Evolutionary conservation across 164 flowering plant species (phyloP).

Genomic region (Cinnamomum micranthum): DNA sequence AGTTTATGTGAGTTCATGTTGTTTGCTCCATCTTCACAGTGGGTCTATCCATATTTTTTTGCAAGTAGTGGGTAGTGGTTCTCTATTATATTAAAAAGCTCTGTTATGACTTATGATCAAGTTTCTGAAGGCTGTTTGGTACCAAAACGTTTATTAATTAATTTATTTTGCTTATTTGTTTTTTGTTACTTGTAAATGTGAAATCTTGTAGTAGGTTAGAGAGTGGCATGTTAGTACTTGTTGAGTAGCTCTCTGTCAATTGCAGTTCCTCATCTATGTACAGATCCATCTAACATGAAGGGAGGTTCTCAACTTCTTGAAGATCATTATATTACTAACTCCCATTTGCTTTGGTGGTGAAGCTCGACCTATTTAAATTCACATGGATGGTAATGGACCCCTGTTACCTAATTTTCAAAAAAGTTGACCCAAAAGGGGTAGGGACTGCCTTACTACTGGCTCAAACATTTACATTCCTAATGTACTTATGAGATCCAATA

Average conservation of each 20-base stretch:
- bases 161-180: no score
- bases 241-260: background rate
- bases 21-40: no score
- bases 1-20: background rate
- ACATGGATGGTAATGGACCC: background rate
- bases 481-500: background rate
- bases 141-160: no score
- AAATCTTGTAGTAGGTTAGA: background rate
- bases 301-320: background rate
- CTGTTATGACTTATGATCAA: no score
- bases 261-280: background rate
- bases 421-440: background rate
- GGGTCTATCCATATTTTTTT: background rate
- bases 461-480: background rate
- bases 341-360: background rate
- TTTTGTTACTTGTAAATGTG: background rate
- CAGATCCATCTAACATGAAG: background rate
- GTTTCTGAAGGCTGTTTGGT: no score
- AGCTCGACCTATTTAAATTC: background rate
- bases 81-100: no score
- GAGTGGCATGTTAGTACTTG: background rate
- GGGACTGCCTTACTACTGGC: background rate
- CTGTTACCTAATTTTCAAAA: background rate
- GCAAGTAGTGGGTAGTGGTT: background rate
- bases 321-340: background rate